Percentiles rank a stretch among this genome's conserved stretches.
phyloP scores from a whole-genome alignment of 164 flowering plant species.

The Aristolochia fimbriata region DNA sequence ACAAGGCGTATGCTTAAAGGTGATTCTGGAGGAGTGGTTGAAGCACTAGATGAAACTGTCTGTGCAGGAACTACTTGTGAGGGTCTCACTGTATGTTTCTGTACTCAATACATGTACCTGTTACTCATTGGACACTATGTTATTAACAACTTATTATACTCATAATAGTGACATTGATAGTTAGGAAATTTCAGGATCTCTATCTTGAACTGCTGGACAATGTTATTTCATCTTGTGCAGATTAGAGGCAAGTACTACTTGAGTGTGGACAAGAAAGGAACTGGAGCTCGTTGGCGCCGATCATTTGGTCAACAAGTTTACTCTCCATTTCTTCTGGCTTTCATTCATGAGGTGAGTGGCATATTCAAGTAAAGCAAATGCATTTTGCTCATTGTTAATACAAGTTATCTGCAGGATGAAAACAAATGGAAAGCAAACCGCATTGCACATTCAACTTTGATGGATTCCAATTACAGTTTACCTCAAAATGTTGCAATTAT shows the following conservation, averaged over 20 bases:
- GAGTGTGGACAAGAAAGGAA: constrained; percentile 42
- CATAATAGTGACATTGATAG: no score
- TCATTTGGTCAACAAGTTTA: constrained; percentile 68
- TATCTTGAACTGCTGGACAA: neutral
- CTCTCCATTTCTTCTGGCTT: constrained; percentile 73
- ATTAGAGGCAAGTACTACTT: constrained; percentile 70
- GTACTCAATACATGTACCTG: neutral
- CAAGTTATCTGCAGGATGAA: constrained; percentile 26
- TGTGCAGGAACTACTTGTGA: constrained; percentile 42
- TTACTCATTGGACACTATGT: neutral
- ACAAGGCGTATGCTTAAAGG: constrained; percentile 50
- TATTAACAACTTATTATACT: no score
- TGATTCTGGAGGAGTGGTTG: constrained; percentile 68
- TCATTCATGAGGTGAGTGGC: constrained; percentile 56
- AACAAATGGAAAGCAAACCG: constrained; percentile 53
- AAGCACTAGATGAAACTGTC: constrained; percentile 67
- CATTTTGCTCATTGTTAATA: no score
- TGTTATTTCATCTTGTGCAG: constrained; percentile 19
- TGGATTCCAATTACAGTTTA: constrained; percentile 60
- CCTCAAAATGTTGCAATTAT: constrained; percentile 78
- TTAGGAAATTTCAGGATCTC: no score
- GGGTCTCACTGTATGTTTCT: constrained; percentile 56
- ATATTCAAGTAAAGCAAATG: neutral
- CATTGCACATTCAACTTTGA: constrained; percentile 27
- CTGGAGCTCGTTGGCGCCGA: constrained; percentile 69